phyloP scores from a whole-genome alignment of 73 alveolate species.

The Uronychia setigera region DNA sequence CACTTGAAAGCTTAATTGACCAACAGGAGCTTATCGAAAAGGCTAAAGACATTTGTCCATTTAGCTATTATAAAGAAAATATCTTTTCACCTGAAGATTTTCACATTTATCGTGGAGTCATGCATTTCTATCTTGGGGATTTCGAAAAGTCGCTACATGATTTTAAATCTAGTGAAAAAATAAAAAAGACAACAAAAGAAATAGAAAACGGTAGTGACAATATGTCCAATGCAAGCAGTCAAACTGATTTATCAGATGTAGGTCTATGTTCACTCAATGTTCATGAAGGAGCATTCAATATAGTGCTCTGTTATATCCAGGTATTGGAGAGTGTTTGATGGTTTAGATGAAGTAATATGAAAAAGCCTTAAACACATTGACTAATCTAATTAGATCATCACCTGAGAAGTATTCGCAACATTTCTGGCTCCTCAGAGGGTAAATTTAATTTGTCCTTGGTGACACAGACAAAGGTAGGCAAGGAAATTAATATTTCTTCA shows the following conservation, averaged over 20 bases:
- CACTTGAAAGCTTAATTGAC: not conserved
- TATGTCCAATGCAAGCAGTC: conserved; percentile 20
- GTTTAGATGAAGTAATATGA: conserved; percentile 11
- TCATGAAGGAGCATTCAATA: conserved; percentile 31
- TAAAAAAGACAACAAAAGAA: conserved; percentile 19
- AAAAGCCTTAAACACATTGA: conserved; percentile 4
- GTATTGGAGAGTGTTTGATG: conserved; percentile 5
- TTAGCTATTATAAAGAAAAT: conserved; percentile 45
- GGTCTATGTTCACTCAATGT: conserved; percentile 55
- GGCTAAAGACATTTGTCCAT: conserved; percentile 33
- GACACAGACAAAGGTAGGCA: conserved; percentile 9
- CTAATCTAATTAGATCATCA: not conserved
- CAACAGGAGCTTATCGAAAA: conserved; percentile 5
- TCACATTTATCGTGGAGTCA: conserved; percentile 38
- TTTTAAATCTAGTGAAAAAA: conserved; percentile 9
- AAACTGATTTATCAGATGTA: conserved; percentile 52
- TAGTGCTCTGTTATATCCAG: conserved; percentile 25
- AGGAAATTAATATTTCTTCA: not conserved
- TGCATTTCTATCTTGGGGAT: conserved; percentile 27
- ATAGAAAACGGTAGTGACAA: conserved; percentile 13
- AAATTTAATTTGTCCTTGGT: conserved; percentile 14
- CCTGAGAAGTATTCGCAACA: conserved; percentile 34
- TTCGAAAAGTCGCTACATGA: conserved; percentile 34
- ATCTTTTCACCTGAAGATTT: conserved; percentile 41
- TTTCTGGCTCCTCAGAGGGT: conserved; percentile 44